Base-by-base conservation (phyloP, 2,329 filamentous ascomycete species). In the Phoma sp. region DNA sequence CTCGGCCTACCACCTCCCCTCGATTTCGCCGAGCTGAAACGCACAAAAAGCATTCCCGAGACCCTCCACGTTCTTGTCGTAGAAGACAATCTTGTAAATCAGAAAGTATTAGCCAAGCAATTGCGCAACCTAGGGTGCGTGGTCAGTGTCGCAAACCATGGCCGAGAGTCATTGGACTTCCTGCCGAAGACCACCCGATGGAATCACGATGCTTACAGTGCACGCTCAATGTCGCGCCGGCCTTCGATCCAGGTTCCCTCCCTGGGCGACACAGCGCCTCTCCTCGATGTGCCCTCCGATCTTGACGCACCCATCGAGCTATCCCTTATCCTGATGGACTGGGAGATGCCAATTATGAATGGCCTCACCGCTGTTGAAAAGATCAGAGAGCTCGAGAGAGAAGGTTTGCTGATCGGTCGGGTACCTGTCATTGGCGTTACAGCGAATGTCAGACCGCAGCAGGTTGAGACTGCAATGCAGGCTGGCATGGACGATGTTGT, bases 401-500 rank as follows among this genome's bases (percentile, higher is more conserved):
- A 62, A 2, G 64, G 66, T 0, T 22, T 59, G 13, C 23, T 75
- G 9, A 48, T 14, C 3, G 57, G 54, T 0, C 59, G 68, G 23
- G 50, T 73, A 1, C 70, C 70, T 0, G 61, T 74, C 1, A 71
- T 75, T 39, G 71, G 66, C 7, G 67, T 74, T 1, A 75, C 71
- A 6, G 71, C 71, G 2, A 75, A 75, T 48, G 71, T 70, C 2
- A 50, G 72, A n/a, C 52, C 57, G 37, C 60, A 72, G 43, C 70
- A 74, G 52, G 64, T 74, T 1, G 39, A 64, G 2, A 57, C 37
- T 8, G 68, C 71, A 0, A 55, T 72, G 11, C 48, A 65, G 24
- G 69, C 66, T 0, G 72, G 71, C 3, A 74, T 74, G 71, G 70
- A 73, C n/a, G 64, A 72, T 72, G 85, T 92, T 38, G 89, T 93